A percentile compares a stretch with the other conserved stretches of the same genome.
Evolutionary conservation across 345 rosid species (phyloP).

Genomic region (Citrus maxima): DNA sequence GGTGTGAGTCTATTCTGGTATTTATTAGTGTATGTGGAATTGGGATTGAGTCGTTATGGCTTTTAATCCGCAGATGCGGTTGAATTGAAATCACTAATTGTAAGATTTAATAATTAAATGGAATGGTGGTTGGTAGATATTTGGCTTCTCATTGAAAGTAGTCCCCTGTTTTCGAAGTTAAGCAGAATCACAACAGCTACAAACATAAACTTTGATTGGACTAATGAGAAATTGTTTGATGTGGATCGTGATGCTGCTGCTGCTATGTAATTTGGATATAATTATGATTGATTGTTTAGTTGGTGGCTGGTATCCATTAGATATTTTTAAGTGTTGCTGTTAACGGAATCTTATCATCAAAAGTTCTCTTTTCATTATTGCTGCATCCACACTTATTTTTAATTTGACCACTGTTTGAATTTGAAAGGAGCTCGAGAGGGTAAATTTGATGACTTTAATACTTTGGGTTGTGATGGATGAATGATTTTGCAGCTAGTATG

Average conservation of each 20-base stretch:
- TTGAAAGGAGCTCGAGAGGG: neutral
- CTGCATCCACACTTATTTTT: neutral
- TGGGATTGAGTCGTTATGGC: neutral
- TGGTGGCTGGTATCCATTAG: neutral
- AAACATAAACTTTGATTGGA: neutral
- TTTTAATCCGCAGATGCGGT: neutral
- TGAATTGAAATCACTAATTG: neutral
- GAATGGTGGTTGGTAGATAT: neutral
- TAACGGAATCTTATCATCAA: neutral
- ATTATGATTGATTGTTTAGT: neutral
- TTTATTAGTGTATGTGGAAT: neutral
- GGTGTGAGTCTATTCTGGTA: neutral
- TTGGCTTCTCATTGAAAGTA: too few species aligned
- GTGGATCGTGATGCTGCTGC: neutral
- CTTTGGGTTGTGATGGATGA: neutral
- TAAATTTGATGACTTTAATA: neutral
- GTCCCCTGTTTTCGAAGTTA: neutral
- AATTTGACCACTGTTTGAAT: neutral
- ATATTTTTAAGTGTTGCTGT: neutral
- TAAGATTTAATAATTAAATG: neutral
- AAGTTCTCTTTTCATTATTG: neutral
- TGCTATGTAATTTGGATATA: neutral
- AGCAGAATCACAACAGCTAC: neutral
- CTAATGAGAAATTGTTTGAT: neutral
- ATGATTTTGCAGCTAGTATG: neutral